A percentile compares a stretch with the other conserved stretches of the same genome.
phyloP scores from a whole-genome alignment of 2,329 filamentous ascomycete genomes.

The Apiospora koreana region DNA sequence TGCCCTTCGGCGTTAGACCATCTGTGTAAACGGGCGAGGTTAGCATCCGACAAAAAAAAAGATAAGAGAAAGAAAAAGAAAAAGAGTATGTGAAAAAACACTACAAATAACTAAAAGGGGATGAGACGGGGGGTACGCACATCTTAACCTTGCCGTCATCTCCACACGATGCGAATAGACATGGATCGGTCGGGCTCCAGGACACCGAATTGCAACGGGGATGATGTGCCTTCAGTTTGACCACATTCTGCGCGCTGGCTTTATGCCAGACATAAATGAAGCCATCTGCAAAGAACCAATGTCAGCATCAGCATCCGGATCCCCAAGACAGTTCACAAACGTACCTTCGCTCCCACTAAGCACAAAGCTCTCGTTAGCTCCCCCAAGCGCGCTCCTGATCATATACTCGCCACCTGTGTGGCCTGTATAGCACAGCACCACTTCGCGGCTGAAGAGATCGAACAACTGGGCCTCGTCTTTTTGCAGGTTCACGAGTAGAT shows the following conservation, averaged over 20 bases:
- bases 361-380: constrained; percentile 89
- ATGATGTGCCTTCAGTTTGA: constrained; percentile 73
- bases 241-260: constrained; percentile 73
- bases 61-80: too few species aligned
- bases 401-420: constrained; percentile 75
- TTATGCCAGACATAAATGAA: constrained; percentile 90
- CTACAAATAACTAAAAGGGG: too few species aligned
- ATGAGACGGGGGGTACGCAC: too few species aligned
- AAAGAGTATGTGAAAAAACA: too few species aligned
- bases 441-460: constrained; percentile 70
- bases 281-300: constrained; percentile 45
- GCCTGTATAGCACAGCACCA: constrained; percentile 75
- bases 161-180: constrained; percentile 86
- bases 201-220: constrained; percentile 82
- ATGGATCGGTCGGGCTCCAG: constrained; percentile 84
- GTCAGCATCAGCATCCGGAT: constrained; percentile 12
- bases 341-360: constrained; percentile 88
- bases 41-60: too few species aligned
- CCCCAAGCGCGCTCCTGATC: constrained; percentile 83
- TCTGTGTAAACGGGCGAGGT: too few species aligned
- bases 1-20: constrained; percentile 40
- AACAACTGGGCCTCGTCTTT: constrained; percentile 78
- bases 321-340: constrained; percentile 18
- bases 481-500: constrained; percentile 79
- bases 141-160: constrained; percentile 86